Evolutionary conservation across 768 basidiomycete species (phyloP).

Genomic region (Pleurotus ostreatus): DNA sequence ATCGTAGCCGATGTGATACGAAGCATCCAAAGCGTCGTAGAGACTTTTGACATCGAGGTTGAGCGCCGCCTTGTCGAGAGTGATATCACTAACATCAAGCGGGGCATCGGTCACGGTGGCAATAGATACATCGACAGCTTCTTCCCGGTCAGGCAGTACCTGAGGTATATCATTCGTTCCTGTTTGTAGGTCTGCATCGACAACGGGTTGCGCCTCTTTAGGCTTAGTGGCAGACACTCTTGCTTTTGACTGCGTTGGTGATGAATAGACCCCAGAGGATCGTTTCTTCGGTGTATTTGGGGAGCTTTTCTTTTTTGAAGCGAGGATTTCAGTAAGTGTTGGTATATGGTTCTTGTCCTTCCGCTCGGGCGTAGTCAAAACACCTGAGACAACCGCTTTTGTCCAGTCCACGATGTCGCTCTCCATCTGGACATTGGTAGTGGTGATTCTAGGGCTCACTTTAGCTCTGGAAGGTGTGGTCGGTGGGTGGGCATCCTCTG

Average conservation of each 20-base stretch:
- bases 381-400: background rate
- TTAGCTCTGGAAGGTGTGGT: background rate
- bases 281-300: background rate
- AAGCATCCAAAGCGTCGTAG: background rate
- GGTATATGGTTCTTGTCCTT: background rate
- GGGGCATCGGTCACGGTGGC: background rate
- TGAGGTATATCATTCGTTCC: background rate
- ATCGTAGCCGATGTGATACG: background rate
- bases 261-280: too few species aligned
- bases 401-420: background rate
- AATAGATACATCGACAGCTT: background rate
- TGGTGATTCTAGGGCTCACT: background rate
- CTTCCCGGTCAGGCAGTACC: background rate
- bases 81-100: background rate
- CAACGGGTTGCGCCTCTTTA: background rate
- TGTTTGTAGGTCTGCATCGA: background rate
- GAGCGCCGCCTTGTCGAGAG: background rate
- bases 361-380: background rate
- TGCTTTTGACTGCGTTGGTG: background rate
- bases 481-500: background rate
- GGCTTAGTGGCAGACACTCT: background rate
- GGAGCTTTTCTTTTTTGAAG: background rate
- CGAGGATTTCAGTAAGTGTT: constrained; percentile 5
- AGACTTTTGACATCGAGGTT: background rate
- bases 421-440: background rate